phyloP scores from a whole-genome alignment of 257 asterid species.

The Osmanthus fragrans region DNA sequence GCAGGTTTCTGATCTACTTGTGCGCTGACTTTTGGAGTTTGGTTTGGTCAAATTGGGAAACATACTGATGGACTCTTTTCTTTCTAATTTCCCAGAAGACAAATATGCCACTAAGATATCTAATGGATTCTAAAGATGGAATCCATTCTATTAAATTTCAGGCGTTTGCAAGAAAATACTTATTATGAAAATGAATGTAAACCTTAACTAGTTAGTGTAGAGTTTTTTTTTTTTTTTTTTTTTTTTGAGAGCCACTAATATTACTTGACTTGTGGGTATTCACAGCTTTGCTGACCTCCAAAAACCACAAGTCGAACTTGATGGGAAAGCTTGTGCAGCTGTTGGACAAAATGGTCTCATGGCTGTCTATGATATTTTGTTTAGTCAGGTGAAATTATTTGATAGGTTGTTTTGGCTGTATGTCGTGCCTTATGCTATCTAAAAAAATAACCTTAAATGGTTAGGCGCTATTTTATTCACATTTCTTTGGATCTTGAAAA shows the following conservation, averaged over 20 bases:
- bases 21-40: background rate
- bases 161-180: background rate
- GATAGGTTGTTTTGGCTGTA: background rate
- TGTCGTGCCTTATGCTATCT: background rate
- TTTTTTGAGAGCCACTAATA: constrained; percentile 1
- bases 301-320: constrained; percentile 95
- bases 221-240: background rate
- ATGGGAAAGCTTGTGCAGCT: constrained; percentile 98
- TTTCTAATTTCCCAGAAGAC: background rate
- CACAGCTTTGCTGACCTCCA: constrained; percentile 95
- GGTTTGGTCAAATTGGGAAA: constrained; percentile 7
- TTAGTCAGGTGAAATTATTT: constrained; percentile 75
- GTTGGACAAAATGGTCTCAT: constrained; percentile 98
- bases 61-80: constrained; percentile 10
- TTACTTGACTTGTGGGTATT: constrained; percentile 2
- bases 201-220: background rate
- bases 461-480: constrained; percentile 15
- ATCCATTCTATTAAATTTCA: background rate
- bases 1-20: constrained; percentile 64
- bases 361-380: constrained; percentile 92
- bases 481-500: constrained; percentile 7
- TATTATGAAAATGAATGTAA: background rate
- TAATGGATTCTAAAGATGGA: background rate
- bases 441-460: background rate
- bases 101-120: background rate